phyloP scores from a whole-genome alignment of 2,329 filamentous ascomycete genomes.

The Xylaria sp. region DNA sequence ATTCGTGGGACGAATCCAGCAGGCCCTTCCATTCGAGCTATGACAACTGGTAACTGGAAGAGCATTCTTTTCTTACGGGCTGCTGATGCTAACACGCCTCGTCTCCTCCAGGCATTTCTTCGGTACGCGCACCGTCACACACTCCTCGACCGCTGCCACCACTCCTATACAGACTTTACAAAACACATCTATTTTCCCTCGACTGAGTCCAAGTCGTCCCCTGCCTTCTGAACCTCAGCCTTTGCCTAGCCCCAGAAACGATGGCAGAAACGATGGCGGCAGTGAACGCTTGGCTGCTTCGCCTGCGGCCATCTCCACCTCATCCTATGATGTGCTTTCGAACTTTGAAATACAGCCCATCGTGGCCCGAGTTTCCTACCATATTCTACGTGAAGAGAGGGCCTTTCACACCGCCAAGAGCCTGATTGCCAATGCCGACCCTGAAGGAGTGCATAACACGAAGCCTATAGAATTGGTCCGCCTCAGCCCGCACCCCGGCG shows the following conservation, averaged over 20 bases:
- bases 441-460: constrained; percentile 75
- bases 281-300: constrained; percentile 48
- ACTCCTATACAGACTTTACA: constrained; percentile 52
- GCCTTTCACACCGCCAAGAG: constrained; percentile 83
- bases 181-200: constrained; percentile 51
- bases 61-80: background rate
- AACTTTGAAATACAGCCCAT: constrained; percentile 67
- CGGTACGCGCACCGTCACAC: too few relatives aligned
- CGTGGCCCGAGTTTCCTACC: constrained; percentile 81
- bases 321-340: constrained; percentile 52
- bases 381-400: constrained; percentile 82
- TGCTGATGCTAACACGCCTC: constrained; percentile 42
- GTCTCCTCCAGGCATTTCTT: too few relatives aligned
- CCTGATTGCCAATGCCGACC: constrained; percentile 73
- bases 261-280: constrained; percentile 48
- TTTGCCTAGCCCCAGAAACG: constrained; percentile 45
- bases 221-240: constrained; percentile 50
- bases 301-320: constrained; percentile 38
- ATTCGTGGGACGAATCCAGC: constrained; percentile 73
- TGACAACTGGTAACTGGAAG: constrained; percentile 74
- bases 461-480: constrained; percentile 80
- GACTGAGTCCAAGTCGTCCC: constrained; percentile 50
- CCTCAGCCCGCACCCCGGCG: constrained; percentile 69
- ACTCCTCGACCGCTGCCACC: constrained; percentile 54
- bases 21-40: constrained; percentile 72